phyloP scores from a whole-genome alignment of 805 yeast species.

The Cephaloascus albidus region DNA sequence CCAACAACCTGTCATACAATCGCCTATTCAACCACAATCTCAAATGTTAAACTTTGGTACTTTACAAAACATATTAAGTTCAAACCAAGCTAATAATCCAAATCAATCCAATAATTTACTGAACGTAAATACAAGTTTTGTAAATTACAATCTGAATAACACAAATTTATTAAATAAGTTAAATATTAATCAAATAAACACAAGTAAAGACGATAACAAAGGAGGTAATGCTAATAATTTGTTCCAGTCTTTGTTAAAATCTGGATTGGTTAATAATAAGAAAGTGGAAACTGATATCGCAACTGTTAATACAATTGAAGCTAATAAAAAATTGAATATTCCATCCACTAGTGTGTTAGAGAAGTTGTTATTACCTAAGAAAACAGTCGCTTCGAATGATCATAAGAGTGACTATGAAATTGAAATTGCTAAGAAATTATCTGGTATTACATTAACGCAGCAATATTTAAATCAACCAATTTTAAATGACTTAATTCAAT shows the following conservation, averaged over 20 bases:
- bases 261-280: conserved; percentile 23
- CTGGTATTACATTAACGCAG: not conserved
- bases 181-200: not conserved
- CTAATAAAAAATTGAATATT: not conserved
- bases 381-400: not conserved
- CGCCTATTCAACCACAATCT: not conserved
- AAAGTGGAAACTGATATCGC: not conserved
- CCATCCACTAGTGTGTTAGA: conserved; percentile 13
- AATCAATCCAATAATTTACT: not conserved
- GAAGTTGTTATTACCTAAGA: conserved; percentile 13
- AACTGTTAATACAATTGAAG: conserved; percentile 3
- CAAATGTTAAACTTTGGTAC: conserved; percentile 2
- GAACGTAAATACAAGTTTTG: not conserved
- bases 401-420: not conserved
- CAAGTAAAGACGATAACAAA: conserved; percentile 4
- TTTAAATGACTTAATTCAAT: too few species aligned
- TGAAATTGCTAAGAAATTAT: not conserved
- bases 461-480: not conserved
- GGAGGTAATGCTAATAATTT: conserved; percentile 16
- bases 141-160: conserved; percentile 4
- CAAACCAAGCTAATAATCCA: not conserved
- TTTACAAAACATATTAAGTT: conserved; percentile 14
- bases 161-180: not conserved
- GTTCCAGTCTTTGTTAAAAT: conserved; percentile 21
- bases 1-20: not conserved